Evolutionary conservation across 805 yeast species (phyloP), one percentile per base, ranked within the genome.

Genomic region (Kazachstania psychrophila): DNA sequence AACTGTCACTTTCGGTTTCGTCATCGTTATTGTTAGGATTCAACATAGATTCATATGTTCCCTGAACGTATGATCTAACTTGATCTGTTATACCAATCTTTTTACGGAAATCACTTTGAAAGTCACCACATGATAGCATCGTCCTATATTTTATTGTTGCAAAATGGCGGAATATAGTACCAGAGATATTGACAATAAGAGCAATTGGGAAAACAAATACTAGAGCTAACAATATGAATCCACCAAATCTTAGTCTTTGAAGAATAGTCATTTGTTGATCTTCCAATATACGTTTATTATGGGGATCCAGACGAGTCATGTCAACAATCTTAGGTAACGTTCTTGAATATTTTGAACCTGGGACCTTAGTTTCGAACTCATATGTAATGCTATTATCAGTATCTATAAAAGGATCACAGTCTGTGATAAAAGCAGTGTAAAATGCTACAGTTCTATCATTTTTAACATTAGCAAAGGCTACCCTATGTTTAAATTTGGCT

Each of bases 361-460:
- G 62, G 12, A 60, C 39, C 35, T 64, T 67, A 5, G 65, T 61
- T 24, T 77, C 61, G 48, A 65, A 77, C 23, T 65, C 63, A 38
- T 76, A 62, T 28, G 66, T 68, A 34, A 72, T 54, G 14, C 53
- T 51, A 33, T 69, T 69, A 69, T 73, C 70, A 33, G 61, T 61
- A n/a, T 64, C 61, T 24, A 76, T 77, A 54, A 86, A 87, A 2
- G 95, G 95, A 38, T 83, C 75, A 41, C 69, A 71, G 22, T 77
- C 69, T 3, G 89, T 69, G 40, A 89, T 79, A 56, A 68, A 87
- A 0, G 94, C 69, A 0, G 96, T 85, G 61, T 76, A 83, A 56
- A 86, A 89, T 12, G 89, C 79, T 6, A 88, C 97, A 0, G 94
- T 75, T 41, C 96, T 68, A 58, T 88, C 97, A 52, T 83, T 78